Base-by-base conservation (phyloP, 2,329 filamentous ascomycete genomes). In the Fusarium goolgardi region DNA sequence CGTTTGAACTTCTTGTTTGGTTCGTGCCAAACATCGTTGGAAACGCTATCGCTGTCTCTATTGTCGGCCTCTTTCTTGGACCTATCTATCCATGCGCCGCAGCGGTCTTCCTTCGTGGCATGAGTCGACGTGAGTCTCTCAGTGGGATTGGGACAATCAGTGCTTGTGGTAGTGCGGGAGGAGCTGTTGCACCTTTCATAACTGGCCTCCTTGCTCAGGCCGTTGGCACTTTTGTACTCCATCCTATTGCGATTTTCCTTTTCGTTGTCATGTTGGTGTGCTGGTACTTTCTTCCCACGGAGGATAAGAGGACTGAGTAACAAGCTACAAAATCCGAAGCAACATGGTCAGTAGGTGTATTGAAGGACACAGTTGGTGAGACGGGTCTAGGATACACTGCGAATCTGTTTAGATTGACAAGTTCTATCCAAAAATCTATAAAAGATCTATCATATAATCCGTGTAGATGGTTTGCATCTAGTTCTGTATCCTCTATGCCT, bases 1-100 rank as follows among this genome's bases (percentile, higher is more conserved):
- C 85, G 0, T 91, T 95, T 67, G 87, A 96, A 78, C 77, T 94
- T n/a, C 81, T 96, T 27, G 89, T 92, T 12, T 96, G 93, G 93
- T 80, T 88, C 32, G 85, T 94, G 27, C 92, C 91, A 2, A 92
- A 93, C 74, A 81, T 94, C n/a, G 81, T 92, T 32, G 89, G 89
- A 16, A 85, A 91, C 68, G 88, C 89, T 20, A 89, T 91, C 2
- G 85, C 88, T 4, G 85, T 92, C 5, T 81, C 87, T 77, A 79
- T 96, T 25, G 84, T 96, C 20, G 93, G 93, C 15, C 78, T 96
- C 10, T 78, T 96, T 31, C 81, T 96, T 1, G 93, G 93, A 0
- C 92, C 93, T 0, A 84, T 96, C 6, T 96, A 94, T 73, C 92
- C 93, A 0, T 94, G 91, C 74, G 87, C 89, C 0, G 84, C 86